Percentiles rank a stretch among this genome's conserved stretches.
Evolutionary conservation across 2,329 filamentous ascomycete genomes (phyloP).

Genomic region (Pseudogymnoascus sp.): DNA sequence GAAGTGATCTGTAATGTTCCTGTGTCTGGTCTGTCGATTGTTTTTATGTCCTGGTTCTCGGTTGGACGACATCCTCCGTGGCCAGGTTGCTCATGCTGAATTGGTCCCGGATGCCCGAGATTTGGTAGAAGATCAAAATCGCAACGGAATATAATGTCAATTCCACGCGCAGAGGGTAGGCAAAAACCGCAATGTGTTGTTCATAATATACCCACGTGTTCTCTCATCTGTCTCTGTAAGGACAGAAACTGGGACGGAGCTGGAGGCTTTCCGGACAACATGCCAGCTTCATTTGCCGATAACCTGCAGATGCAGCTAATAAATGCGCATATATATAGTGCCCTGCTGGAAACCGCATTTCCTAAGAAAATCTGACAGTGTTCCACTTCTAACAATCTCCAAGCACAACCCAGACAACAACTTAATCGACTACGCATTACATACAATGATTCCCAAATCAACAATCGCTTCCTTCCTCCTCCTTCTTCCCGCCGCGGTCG

Average conservation of each 20-base stretch:
- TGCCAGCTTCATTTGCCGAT: not conserved
- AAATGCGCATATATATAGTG: slow-evolving; percentile 6
- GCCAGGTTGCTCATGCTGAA: not conserved
- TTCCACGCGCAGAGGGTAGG: not conserved
- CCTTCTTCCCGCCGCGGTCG: not conserved
- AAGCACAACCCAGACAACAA: not conserved
- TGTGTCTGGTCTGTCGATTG: not conserved
- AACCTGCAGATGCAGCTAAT: not conserved
- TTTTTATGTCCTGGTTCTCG: not conserved
- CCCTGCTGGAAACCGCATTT: not conserved
- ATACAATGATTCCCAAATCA: not conserved
- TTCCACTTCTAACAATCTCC: not conserved
- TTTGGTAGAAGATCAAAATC: not conserved
- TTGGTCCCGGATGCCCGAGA: not conserved
- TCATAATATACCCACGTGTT: not conserved
- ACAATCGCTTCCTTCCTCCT: not conserved
- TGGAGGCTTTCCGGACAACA: not conserved
- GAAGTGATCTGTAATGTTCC: not conserved
- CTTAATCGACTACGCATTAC: not conserved
- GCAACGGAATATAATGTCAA: not conserved
- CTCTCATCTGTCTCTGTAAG: not conserved
- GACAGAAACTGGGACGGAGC: not conserved
- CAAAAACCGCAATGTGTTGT: not conserved
- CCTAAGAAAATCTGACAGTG: not conserved
- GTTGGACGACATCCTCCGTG: not conserved